These are phyloP conservation scores for Botryotinia calthae DNA, from an alignment of 2,329 filamentous ascomycete genomes.

Conservation along the genomic window DNA sequence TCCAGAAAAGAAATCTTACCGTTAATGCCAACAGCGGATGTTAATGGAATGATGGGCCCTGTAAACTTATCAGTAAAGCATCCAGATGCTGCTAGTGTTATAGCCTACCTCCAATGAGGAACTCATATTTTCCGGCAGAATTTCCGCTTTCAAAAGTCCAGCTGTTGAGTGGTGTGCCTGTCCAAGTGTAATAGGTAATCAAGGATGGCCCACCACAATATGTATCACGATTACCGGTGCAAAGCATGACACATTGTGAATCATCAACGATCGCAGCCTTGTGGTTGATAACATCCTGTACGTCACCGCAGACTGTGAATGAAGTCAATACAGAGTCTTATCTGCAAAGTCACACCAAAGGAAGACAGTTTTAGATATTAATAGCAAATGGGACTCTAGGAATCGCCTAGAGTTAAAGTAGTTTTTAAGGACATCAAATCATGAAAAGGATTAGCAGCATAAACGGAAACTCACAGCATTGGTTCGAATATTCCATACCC, in stretches of 20 bases:
- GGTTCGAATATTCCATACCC: constrained; percentile 31
- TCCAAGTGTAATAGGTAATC: constrained; percentile 26
- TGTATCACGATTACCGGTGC: constrained; percentile 44
- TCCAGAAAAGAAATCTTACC: constrained; percentile 61
- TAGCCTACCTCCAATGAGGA: constrained; percentile 52
- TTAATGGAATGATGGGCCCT: constrained; percentile 52
- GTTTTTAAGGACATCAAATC: no score
- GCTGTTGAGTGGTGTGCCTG: constrained; percentile 45
- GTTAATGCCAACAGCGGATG: constrained; percentile 55
- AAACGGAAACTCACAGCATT: constrained; percentile 29
- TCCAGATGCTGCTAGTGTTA: neutral
- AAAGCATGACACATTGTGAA: constrained; percentile 30
- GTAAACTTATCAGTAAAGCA: neutral
- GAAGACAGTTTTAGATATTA: neutral
- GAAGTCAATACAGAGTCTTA: neutral
- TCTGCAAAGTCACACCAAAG: neutral
- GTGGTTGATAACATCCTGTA: constrained; percentile 18
- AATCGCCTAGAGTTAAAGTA: neutral
- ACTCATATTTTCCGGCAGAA: constrained; percentile 55
- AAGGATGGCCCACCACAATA: constrained; percentile 26
- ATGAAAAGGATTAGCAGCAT: neutral
- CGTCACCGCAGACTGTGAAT: constrained; percentile 24
- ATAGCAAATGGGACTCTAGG: neutral
- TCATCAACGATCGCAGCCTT: constrained; percentile 13
- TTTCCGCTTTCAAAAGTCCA: constrained; percentile 53